phyloP scores from a whole-genome alignment of 2,329 filamentous ascomycete species.

The Cryphonectria parasitica region DNA sequence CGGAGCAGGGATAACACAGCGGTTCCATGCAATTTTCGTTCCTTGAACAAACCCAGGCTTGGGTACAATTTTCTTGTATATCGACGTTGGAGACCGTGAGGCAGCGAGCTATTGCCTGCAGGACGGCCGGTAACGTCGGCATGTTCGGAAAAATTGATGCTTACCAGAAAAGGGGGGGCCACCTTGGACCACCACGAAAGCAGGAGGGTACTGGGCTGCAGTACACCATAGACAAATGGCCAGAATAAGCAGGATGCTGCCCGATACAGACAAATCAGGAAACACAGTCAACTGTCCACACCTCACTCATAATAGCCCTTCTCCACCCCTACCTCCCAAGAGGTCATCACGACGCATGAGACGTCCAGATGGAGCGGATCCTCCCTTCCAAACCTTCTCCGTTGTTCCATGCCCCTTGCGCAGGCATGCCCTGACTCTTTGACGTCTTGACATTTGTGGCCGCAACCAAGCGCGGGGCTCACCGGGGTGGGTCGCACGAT shows the following conservation, averaged over 20 bases:
- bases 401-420: slow-evolving; percentile 10
- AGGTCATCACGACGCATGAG: slow-evolving; percentile 11
- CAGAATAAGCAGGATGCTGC: not conserved
- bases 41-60: slow-evolving; percentile 1
- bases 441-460: not conserved
- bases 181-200: not conserved
- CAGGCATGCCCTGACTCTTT: slow-evolving; percentile 7
- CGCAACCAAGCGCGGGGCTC: slow-evolving; percentile 25
- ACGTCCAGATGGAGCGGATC: slow-evolving; percentile 9
- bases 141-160: slow-evolving; percentile 9
- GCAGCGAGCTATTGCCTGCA: slow-evolving; percentile 13
- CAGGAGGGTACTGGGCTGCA: not conserved
- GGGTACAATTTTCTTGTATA: slow-evolving; percentile 7
- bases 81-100: slow-evolving; percentile 6
- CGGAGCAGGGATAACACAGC: slow-evolving; percentile 19
- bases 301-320: not conserved
- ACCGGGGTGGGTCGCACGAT: slow-evolving; percentile 21
- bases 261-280: not conserved
- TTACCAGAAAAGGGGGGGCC: not conserved
- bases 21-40: slow-evolving; percentile 18
- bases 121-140: not conserved
- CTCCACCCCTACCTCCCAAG: not conserved
- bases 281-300: slow-evolving; percentile 19
- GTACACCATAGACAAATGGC: not conserved
- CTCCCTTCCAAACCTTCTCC: slow-evolving; percentile 8